Base-by-base conservation (phyloP, 441 rosid species). In the Erysimum cheiri region DNA sequence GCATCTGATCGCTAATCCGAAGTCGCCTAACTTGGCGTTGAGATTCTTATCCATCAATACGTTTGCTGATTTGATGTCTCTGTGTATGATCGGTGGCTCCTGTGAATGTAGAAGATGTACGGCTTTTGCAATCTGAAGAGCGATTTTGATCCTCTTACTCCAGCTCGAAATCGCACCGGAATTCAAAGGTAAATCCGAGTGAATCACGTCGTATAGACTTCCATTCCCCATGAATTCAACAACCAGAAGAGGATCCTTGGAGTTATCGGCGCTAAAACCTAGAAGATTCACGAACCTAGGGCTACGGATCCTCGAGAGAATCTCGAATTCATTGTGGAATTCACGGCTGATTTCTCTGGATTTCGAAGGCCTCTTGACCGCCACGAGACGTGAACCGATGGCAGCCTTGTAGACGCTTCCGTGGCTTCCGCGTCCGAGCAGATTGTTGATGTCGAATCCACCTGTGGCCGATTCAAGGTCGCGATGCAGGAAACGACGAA, bases 41-140 rank as follows among this genome's bases (percentile, higher is more conserved):
- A 85, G 87, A 70, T 79, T 87, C 80, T 91, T 84, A 69, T 95
- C 99, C 70, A 95, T 88, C 80, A 95, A 75, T 36, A 95, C 96
- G 74, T 95, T 95, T 3, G 99, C 99, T 11, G 99, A 94, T 82
- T 95, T 95, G 22, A 95, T 84, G 58, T 95, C 99, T 62, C 99
- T 85, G 71, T 95, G 99, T 50, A 95, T 85, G 40, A 95, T 83
- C n/a, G 92, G 94, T 0, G 99, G 96, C 60, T 71, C 78, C 33
- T 88, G 92, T 0, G 93, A 81, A 71, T 95, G 99, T 17, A 95
- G 84, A 2, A 80, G 83, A 26, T 88, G 85, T 22, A 92, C 72
- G 41, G 97, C 98, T 63, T 85, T 92, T 1, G 98, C 99, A 52
- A 89, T 82, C 78, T 95, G 97, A 69, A 89, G 72, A 59, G 97